Evolutionary conservation across 768 basidiomycete genomes (phyloP), one percentile per base, ranked within the genome.

Genomic region (Amanita pallidorosea): DNA sequence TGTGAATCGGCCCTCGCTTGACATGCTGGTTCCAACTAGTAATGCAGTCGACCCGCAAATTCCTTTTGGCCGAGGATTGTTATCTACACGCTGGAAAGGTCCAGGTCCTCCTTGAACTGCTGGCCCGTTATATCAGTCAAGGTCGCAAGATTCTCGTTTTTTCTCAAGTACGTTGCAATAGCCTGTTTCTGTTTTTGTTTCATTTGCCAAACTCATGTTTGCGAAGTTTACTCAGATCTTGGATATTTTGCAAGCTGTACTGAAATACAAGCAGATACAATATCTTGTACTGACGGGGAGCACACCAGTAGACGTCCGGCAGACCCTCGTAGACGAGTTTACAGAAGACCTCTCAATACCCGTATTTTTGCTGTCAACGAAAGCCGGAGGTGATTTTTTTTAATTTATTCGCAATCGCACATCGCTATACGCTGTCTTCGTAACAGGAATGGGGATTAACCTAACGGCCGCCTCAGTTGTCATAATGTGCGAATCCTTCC

Each of bases 401-500:
- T 13, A 18, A 36, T 9, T 22, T 11, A 29, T n/a, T 18, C 22
- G 20, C 20, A 43, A 51, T 47, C 12, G 33, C 43, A 37, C 42
- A 35, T 36, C 27, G 34, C 51, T 48, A 45, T 27, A 60, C 29
- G 9, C 27, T 12, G 3, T 34, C 36, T 53, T 42, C 38, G 18
- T 12, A 6, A 47, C 51, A 74, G 73, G 87, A 7, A 91, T 92
- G 88, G 94, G 95, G 5, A 94, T 99, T 63, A 99, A 99, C 64
- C 66, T 99, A 56, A 95, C 90, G 1, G 92, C 93, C 2, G 94
- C 95, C 1, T 93, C 88, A 41, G 92, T 93, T 35, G 95, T 99
- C 37, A 87, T 98, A 60, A 87, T 93, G 86, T 87, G 54, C 41
- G 80, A 64, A 20, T 35, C 29, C 12, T 29, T 60, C 15, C 12